Evolutionary conservation across 2,329 filamentous ascomycete species (phyloP).

Genomic region (Helminthosporium solani): DNA sequence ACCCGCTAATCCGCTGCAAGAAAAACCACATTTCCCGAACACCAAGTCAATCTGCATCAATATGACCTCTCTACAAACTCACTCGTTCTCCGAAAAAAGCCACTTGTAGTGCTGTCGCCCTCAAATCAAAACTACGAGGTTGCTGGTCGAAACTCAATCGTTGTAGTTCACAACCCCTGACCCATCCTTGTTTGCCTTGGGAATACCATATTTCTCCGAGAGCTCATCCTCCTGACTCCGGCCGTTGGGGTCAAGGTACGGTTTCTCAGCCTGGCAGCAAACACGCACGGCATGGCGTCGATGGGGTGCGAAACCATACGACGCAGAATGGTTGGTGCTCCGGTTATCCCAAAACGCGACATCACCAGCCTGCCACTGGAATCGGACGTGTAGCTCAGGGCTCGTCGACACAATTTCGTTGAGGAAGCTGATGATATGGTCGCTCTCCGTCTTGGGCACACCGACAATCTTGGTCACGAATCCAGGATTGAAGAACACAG

Average conservation of each 20-base stretch:
- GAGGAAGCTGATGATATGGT: constrained; percentile 54
- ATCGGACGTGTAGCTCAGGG: constrained; percentile 69
- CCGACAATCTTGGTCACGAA: constrained; percentile 61
- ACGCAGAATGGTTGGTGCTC: constrained; percentile 55
- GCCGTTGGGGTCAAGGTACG: constrained; percentile 47
- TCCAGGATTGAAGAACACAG: constrained; percentile 60
- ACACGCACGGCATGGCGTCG: constrained; percentile 57
- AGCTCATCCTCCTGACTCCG: constrained; percentile 58
- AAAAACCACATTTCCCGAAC: background rate
- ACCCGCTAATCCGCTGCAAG: constrained; percentile 1
- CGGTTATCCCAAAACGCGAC: constrained; percentile 71
- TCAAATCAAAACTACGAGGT: too few species aligned
- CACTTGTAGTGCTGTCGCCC: too few species aligned
- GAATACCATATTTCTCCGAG: constrained; percentile 49
- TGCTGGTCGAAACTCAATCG: constrained; percentile 37
- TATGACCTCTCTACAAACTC: background rate
- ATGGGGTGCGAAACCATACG: constrained; percentile 59
- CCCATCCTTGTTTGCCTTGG: constrained; percentile 57
- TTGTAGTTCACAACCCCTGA: constrained; percentile 59
- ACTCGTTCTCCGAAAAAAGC: too few species aligned
- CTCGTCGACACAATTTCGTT: constrained; percentile 58
- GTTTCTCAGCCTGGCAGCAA: constrained; percentile 49
- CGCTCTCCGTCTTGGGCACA: constrained; percentile 57
- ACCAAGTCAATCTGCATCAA: background rate
- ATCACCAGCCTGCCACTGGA: constrained; percentile 64